phyloP scores from a whole-genome alignment of 441 rosid species.

The Erysimum cheiri region DNA sequence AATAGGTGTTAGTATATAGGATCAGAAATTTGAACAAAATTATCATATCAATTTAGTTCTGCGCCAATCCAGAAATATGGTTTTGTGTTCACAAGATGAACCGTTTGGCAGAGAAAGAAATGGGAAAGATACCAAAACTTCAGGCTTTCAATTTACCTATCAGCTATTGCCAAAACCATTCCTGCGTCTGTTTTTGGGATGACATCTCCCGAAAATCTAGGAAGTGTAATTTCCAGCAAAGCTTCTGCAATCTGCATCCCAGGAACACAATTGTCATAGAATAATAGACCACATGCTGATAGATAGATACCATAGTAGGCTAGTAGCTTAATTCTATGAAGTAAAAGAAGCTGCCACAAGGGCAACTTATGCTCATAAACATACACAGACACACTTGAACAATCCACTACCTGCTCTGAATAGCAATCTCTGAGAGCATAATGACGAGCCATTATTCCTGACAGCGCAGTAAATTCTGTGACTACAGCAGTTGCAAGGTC shows the following conservation, averaged over 20 bases:
- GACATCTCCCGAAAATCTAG: constrained; percentile 89
- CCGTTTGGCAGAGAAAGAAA: constrained; percentile 27
- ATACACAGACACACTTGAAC: constrained; percentile 22
- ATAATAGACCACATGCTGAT: constrained; percentile 9
- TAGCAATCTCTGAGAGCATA: constrained; percentile 96
- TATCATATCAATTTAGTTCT: constrained; percentile 25
- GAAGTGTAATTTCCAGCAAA: constrained; percentile 83
- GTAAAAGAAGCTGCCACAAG: not conserved
- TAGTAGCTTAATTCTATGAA: constrained; percentile 21
- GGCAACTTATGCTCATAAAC: constrained; percentile 5
- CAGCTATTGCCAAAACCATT: constrained; percentile 86
- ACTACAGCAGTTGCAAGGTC: constrained; percentile 97
- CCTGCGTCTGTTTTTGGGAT: constrained; percentile 91
- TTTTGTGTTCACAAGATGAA: constrained; percentile 21
- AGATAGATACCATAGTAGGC: constrained; percentile 12
- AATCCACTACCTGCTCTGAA: constrained; percentile 71
- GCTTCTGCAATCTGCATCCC: constrained; percentile 86
- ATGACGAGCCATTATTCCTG: constrained; percentile 97
- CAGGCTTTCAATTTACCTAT: constrained; percentile 62
- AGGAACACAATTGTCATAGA: constrained; percentile 25
- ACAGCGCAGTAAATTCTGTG: constrained; percentile 87
- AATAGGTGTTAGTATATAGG: constrained; percentile 14
- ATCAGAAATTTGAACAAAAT: constrained; percentile 16
- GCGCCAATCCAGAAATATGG: constrained; percentile 4
- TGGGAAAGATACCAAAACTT: constrained; percentile 12